These are phyloP conservation scores for Solanum chmielewskii DNA, from an alignment of 257 asterid species.

Conservation along the genomic window DNA sequence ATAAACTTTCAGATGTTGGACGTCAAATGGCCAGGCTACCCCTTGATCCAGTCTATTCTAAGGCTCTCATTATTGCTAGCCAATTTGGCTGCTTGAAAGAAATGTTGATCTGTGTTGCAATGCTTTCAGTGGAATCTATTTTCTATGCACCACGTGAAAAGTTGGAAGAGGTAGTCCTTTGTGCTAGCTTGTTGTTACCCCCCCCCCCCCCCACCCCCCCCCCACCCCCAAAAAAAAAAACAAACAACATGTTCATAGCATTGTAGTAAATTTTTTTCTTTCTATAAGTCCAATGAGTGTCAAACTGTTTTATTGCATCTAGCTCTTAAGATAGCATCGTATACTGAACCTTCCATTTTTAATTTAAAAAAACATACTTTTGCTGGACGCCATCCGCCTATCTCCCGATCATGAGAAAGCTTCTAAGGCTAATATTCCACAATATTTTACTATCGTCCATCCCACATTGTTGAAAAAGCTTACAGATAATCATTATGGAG, in stretches of 20 bases:
- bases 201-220: too few species aligned
- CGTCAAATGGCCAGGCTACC: conserved; percentile 91
- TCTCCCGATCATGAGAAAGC: background rate
- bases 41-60: conserved; percentile 77
- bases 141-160: conserved; percentile 90
- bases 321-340: background rate
- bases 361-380: background rate
- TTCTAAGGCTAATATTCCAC: background rate
- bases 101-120: conserved; percentile 67
- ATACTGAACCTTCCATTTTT: background rate
- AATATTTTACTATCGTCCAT: background rate
- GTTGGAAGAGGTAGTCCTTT: conserved; percentile 72
- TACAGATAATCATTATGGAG: background rate
- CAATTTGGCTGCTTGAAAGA: conserved; percentile 83
- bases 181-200: background rate
- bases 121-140: conserved; percentile 92
- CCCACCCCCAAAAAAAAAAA: too few species aligned
- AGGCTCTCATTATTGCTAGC: conserved; percentile 82
- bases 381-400: background rate
- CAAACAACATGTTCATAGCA: background rate
- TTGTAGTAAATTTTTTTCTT: background rate
- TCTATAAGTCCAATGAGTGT: background rate
- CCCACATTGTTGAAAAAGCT: background rate
- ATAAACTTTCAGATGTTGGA: conserved; percentile 78
- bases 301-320: background rate